phyloP scores from a whole-genome alignment of 2,329 filamentous ascomycete genomes.

The Colletotrichum tabaci region DNA sequence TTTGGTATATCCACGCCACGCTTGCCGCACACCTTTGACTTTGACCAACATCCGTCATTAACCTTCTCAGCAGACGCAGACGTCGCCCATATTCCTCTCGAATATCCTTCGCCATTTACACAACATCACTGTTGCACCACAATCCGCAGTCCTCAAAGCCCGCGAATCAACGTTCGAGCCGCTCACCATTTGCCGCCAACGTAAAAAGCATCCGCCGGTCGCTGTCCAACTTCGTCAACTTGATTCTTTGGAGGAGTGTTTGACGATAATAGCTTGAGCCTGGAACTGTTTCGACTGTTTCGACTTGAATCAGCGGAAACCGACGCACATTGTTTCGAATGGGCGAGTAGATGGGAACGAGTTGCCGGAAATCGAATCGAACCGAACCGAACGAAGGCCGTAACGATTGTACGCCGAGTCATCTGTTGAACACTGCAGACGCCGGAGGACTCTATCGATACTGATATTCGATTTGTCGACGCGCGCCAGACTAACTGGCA shows the following conservation, averaged over 20 bases:
- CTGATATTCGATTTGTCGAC: not conserved
- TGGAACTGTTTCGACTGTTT: slow-evolving; percentile 38
- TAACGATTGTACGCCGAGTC: not conserved
- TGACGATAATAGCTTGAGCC: slow-evolving; percentile 15
- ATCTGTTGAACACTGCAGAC: not conserved
- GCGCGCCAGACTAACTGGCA: not conserved
- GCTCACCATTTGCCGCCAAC: not conserved
- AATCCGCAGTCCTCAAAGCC: not conserved
- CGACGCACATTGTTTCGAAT: slow-evolving; percentile 14
- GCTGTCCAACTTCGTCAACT: slow-evolving; percentile 3
- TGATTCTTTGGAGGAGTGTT: not conserved
- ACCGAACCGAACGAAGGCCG: slow-evolving; percentile 4
- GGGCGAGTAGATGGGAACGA: slow-evolving; percentile 24
- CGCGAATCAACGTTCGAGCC: not conserved
- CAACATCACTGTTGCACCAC: not conserved
- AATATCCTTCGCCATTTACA: not conserved
- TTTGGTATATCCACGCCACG: slow-evolving; percentile 42
- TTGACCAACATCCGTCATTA: slow-evolving; percentile 20
- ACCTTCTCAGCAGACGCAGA: slow-evolving; percentile 18
- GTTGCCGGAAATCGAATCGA: slow-evolving; percentile 2
- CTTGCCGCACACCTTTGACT: slow-evolving; percentile 32
- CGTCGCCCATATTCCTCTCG: not conserved
- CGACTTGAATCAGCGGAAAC: slow-evolving; percentile 28
- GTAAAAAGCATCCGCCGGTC: not conserved
- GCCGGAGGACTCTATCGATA: not conserved